Conservation (phyloP, 495 filamentous ascomycete genomes). For the Aspergillus mulundensis region DNA sequence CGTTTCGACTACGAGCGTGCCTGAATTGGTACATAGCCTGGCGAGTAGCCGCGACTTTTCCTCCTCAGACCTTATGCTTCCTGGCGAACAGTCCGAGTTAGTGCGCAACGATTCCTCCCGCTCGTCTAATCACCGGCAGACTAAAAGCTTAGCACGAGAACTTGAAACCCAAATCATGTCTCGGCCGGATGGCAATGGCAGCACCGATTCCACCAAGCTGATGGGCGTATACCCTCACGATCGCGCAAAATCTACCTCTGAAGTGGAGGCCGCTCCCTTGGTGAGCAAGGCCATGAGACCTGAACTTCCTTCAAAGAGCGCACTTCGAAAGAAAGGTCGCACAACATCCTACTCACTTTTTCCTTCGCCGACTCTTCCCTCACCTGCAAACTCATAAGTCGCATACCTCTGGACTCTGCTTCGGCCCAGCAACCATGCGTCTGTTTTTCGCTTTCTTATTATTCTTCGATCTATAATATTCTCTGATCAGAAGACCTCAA, state of each 20-base stretch:
- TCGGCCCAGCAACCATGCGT: neutral
- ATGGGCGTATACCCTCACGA: constrained; percentile 23
- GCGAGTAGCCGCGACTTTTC: constrained; percentile 45
- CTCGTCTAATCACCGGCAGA: constrained; percentile 37
- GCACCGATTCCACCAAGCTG: constrained; percentile 22
- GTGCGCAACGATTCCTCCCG: constrained; percentile 19
- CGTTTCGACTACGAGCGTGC: constrained; percentile 52
- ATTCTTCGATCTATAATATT: constrained; percentile 7
- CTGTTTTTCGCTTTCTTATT: neutral
- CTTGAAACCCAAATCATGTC: constrained; percentile 27
- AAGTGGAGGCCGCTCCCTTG: constrained; percentile 20
- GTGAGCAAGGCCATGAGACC: constrained; percentile 7
- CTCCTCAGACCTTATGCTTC: constrained; percentile 28
- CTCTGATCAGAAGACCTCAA: neutral
- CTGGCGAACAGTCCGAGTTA: constrained; percentile 24
- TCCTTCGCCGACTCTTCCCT: constrained; percentile 22
- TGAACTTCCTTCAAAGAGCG: constrained; percentile 8
- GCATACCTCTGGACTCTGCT: constrained; percentile 1
- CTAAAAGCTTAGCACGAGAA: constrained; percentile 37
- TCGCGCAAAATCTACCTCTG: constrained; percentile 37
- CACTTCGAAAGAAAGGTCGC: constrained; percentile 26
- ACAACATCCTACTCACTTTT: constrained; percentile 44
- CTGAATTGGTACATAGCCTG: constrained; percentile 51
- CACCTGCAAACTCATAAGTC: constrained; percentile 12
- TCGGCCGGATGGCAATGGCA: constrained; percentile 25